These are phyloP conservation scores for Myxozyma mucilagina DNA, from an alignment of 805 yeast genomes.

Conservation along the genomic window DNA sequence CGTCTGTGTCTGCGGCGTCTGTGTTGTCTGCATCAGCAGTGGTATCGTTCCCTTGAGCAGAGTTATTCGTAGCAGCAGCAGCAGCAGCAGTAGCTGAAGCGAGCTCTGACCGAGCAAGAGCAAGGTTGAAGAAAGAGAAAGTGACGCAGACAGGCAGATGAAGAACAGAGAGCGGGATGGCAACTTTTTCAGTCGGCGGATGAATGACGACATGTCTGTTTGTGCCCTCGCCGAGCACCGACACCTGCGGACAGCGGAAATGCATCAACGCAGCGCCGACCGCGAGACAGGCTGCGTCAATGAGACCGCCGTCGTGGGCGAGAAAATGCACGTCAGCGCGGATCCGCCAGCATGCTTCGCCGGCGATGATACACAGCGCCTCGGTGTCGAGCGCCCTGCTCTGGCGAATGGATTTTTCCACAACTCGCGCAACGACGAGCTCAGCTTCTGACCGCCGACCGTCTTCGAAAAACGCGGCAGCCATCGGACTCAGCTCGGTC, in stretches of 20 bases:
- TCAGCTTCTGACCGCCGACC: slow-evolving; percentile 77
- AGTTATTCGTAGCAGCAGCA: neutral
- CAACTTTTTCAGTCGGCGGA: slow-evolving; percentile 74
- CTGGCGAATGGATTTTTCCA: slow-evolving; percentile 89
- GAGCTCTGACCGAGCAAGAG: slow-evolving; percentile 6
- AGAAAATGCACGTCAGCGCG: slow-evolving; percentile 88
- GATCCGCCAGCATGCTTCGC: slow-evolving; percentile 85
- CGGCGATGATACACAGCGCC: slow-evolving; percentile 85
- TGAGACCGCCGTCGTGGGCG: slow-evolving; percentile 88
- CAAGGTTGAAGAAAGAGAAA: slow-evolving; percentile 64
- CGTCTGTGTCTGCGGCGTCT: slow-evolving; percentile 23
- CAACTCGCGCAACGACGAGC: slow-evolving; percentile 71
- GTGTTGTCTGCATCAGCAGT: neutral
- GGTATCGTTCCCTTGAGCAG: neutral
- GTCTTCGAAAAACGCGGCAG: slow-evolving; percentile 76
- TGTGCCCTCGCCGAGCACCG: slow-evolving; percentile 49
- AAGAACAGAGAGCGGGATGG: slow-evolving; percentile 78
- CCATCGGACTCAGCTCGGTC: slow-evolving; percentile 88
- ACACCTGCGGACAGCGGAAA: slow-evolving; percentile 79
- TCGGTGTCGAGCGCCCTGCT: slow-evolving; percentile 91
- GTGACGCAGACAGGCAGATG: slow-evolving; percentile 91
- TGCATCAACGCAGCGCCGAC: slow-evolving; percentile 85
- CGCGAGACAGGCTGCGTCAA: slow-evolving; percentile 87
- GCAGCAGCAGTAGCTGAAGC: neutral
- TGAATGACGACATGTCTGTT: slow-evolving; percentile 51